A percentile compares a stretch with the other conserved stretches of the same genome.
Evolutionary conservation across 208 protist genomes (phyloP).

Genomic region (Endotrypanum monterogeii): DNA sequence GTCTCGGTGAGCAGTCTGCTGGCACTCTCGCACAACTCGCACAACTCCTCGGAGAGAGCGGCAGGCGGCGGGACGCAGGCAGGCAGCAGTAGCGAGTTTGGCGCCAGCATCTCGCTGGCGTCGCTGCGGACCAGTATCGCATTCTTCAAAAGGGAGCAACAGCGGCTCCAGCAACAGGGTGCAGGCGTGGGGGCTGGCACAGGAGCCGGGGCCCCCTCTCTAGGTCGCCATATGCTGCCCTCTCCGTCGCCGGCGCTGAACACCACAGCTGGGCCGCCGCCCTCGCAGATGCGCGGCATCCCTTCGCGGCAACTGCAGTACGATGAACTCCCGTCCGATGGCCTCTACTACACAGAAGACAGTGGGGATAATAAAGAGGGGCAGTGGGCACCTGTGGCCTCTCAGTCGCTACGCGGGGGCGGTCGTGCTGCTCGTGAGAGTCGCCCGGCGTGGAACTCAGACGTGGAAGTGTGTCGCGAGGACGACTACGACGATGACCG

Average conservation of each 20-base stretch:
- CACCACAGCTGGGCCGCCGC: neutral
- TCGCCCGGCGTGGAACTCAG: slow-evolving; percentile 69
- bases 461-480: slow-evolving; percentile 38
- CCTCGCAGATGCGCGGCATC: neutral
- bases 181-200: neutral
- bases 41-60: slow-evolving; percentile 7
- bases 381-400: neutral
- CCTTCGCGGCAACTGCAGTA: neutral
- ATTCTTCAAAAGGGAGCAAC: slow-evolving; percentile 69
- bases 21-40: slow-evolving; percentile 37
- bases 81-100: slow-evolving; percentile 27
- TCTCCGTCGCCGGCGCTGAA: slow-evolving; percentile 4
- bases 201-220: neutral
- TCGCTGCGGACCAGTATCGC: slow-evolving; percentile 79
- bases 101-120: slow-evolving; percentile 65
- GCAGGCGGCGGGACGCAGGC: neutral
- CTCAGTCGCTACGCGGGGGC: slow-evolving; percentile 7
- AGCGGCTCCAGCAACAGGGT: slow-evolving; percentile 33
- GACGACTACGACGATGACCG: slow-evolving; percentile 14
- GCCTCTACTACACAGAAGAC: slow-evolving; percentile 16
- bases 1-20: slow-evolving; percentile 45
- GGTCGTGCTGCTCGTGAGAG: slow-evolving; percentile 4
- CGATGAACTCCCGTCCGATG: neutral
- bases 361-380: neutral
- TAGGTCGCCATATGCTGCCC: slow-evolving; percentile 2